Evolutionary conservation across 2,329 filamentous ascomycete genomes (phyloP).

Genomic region (Lasiodiplodia citricola): DNA sequence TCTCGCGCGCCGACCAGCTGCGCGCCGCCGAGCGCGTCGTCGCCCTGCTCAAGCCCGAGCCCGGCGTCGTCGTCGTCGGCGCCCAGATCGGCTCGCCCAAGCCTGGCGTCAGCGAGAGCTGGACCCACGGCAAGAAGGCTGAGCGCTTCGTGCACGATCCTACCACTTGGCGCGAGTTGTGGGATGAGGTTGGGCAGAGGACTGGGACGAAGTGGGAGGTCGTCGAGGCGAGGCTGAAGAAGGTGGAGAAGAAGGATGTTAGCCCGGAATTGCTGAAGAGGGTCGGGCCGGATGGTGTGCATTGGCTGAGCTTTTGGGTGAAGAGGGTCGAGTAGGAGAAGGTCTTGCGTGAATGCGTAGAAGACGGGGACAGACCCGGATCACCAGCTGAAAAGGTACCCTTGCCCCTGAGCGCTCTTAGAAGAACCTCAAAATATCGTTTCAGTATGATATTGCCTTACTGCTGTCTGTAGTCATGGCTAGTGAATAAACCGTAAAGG

Average conservation of each 20-base stretch:
- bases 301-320: background rate
- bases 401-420: no score
- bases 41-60: slow-evolving; percentile 42
- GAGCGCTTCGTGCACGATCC: slow-evolving; percentile 40
- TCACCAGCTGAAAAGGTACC: no score
- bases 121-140: background rate
- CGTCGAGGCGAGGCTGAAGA: background rate
- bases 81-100: slow-evolving; percentile 53
- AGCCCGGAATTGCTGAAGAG: background rate
- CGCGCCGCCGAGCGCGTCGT: slow-evolving; percentile 41
- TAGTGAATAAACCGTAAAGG: no score
- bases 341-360: no score
- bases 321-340: background rate
- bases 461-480: no score
- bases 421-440: no score
- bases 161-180: slow-evolving; percentile 43
- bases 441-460: no score
- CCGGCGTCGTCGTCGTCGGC: slow-evolving; percentile 58
- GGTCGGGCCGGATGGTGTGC: background rate
- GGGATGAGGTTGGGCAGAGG: slow-evolving; percentile 44
- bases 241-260: background rate
- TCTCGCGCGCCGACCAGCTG: slow-evolving; percentile 42
- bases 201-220: slow-evolving; percentile 31
- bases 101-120: slow-evolving; percentile 30
- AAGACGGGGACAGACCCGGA: no score